Evolutionary conservation across 2,329 filamentous ascomycete genomes (phyloP).

Genomic region (Phaeosphaeriaceae sp.): DNA sequence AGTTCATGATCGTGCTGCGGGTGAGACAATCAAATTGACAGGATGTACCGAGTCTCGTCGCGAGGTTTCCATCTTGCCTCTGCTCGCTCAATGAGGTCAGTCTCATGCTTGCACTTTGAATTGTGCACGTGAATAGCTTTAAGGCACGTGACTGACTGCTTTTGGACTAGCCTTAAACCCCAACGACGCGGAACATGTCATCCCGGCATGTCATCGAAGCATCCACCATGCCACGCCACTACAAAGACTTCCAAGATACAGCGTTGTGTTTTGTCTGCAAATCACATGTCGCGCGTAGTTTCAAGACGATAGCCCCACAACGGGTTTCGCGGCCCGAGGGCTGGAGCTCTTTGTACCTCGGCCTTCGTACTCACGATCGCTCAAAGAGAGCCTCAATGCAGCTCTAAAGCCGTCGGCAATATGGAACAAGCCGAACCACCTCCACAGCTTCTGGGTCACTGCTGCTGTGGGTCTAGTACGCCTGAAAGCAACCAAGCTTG

Average conservation of each 20-base stretch:
- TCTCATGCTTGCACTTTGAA: not conserved
- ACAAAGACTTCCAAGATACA: not conserved
- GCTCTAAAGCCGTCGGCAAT: constrained; percentile 11
- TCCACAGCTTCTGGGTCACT: constrained; percentile 9
- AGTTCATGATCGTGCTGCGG: not conserved
- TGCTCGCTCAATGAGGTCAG: too few relatives aligned
- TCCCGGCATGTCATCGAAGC: not conserved
- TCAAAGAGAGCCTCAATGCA: constrained; percentile 8
- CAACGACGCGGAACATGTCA: not conserved
- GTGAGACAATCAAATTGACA: too few relatives aligned
- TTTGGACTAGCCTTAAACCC: not conserved
- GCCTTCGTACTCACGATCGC: constrained; percentile 1
- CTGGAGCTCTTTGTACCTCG: constrained; percentile 1
- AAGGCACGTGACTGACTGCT: not conserved
- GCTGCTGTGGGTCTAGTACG: constrained; percentile 14
- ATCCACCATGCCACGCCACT: not conserved
- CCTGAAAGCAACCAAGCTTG: constrained; percentile 1
- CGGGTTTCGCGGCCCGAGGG: not conserved
- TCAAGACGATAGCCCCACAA: not conserved
- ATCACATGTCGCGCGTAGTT: not conserved
- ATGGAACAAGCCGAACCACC: constrained; percentile 20
- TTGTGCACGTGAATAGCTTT: not conserved
- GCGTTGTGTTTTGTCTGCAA: not conserved
- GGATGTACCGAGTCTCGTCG: not conserved
- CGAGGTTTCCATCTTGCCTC: not conserved